Conservation (phyloP, 73 alveolate genomes). For the Breviolum minutum region DNA sequence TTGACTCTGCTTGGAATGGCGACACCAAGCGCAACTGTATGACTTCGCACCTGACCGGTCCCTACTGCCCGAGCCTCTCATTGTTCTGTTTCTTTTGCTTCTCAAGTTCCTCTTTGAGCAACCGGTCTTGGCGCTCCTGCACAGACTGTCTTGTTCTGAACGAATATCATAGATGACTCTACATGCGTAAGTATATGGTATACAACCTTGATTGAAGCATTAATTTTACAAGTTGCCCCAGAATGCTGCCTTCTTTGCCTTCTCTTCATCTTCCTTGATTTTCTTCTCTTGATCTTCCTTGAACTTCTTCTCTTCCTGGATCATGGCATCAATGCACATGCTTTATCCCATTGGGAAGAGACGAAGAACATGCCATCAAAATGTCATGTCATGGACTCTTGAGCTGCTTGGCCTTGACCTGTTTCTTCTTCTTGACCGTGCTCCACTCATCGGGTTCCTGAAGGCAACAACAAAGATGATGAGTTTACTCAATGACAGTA, state of each 20-base stretch:
- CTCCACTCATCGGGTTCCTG: slow-evolving; percentile 84
- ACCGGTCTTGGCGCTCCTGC: not conserved
- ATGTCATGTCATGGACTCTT: not conserved
- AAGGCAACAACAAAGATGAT: not conserved
- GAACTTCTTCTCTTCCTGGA: slow-evolving; percentile 21
- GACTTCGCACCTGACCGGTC: not conserved
- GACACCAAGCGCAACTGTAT: not conserved
- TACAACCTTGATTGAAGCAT: not conserved
- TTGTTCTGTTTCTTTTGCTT: slow-evolving; percentile 26
- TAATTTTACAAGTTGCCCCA: not conserved
- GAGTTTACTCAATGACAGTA: too few relatives aligned
- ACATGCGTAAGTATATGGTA: too few relatives aligned
- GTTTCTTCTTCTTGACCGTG: slow-evolving; percentile 86
- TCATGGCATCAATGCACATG: not conserved
- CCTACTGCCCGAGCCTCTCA: slow-evolving; percentile 2
- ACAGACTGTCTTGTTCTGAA: too few relatives aligned
- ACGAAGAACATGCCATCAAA: not conserved
- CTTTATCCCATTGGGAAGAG: not conserved
- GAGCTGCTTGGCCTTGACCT: slow-evolving; percentile 40
- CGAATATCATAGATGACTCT: too few relatives aligned
- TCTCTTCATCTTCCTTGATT: slow-evolving; percentile 66
- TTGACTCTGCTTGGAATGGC: too few relatives aligned
- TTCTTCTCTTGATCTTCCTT: slow-evolving; percentile 31
- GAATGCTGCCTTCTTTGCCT: not conserved
- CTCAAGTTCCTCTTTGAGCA: slow-evolving; percentile 40